Conservation (phyloP, 495 filamentous ascomycete species). For the Talaromyces thailandensis region DNA sequence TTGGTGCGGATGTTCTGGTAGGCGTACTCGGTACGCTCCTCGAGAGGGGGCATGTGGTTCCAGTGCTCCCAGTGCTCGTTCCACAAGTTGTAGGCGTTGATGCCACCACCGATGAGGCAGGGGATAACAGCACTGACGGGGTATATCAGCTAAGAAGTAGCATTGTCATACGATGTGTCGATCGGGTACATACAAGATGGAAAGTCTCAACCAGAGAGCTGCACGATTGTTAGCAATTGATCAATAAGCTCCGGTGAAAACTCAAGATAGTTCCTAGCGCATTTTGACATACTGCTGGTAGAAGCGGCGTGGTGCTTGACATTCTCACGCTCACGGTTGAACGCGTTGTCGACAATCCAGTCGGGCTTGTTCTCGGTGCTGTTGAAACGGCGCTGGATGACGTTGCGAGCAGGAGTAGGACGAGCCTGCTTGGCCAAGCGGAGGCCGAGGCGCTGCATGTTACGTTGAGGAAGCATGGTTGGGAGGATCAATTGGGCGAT, state of each 20-base stretch:
- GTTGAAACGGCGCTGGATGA: conserved; percentile 60
- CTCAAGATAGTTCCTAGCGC: no score
- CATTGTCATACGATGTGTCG: conserved; percentile 2
- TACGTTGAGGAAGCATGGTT: conserved; percentile 57
- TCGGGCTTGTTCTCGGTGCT: conserved; percentile 39
- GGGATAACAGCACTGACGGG: conserved; percentile 57
- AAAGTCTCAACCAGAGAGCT: conserved; percentile 93
- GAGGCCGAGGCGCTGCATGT: conserved; percentile 49
- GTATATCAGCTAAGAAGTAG: not conserved
- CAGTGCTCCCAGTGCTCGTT: conserved; percentile 94
- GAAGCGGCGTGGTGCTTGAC: conserved; percentile 79
- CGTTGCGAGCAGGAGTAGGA: conserved; percentile 44
- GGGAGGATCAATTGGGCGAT: conserved; percentile 8
- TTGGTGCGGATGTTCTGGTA: conserved; percentile 90
- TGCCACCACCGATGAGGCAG: conserved; percentile 53
- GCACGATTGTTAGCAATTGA: conserved; percentile 23
- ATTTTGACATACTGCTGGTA: conserved; percentile 65
- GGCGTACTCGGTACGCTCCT: conserved; percentile 82
- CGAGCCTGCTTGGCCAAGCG: conserved; percentile 48
- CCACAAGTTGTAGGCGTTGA: conserved; percentile 87
- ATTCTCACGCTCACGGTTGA: conserved; percentile 74
- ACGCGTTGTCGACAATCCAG: conserved; percentile 66
- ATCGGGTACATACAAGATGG: conserved; percentile 63
- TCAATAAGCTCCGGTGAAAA: not conserved
- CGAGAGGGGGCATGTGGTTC: conserved; percentile 73